These are phyloP conservation scores for Microsporum audouinii DNA, from an alignment of 2,329 filamentous ascomycete species.

Conservation along the genomic window DNA sequence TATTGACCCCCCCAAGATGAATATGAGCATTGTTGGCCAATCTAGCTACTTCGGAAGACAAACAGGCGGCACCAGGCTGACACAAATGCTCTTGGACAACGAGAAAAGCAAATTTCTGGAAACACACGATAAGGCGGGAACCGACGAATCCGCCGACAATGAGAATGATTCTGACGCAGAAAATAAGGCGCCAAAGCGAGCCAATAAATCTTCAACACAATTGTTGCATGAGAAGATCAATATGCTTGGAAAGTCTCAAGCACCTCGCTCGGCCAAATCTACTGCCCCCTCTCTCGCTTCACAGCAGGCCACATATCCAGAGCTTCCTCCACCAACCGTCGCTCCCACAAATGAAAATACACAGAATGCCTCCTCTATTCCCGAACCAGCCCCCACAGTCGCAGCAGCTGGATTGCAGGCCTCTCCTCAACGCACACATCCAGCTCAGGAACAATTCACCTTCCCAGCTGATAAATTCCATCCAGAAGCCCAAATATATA, in stretches of 20 bases:
- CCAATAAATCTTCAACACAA: constrained; percentile 89
- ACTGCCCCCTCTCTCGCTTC: constrained; percentile 22
- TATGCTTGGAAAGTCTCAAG: constrained; percentile 49
- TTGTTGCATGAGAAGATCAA: constrained; percentile 86
- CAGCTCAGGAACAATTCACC: background rate
- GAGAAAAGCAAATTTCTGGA: constrained; percentile 34
- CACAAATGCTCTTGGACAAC: constrained; percentile 22
- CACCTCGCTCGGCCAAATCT: constrained; percentile 36
- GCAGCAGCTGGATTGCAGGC: background rate
- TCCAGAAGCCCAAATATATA: background rate
- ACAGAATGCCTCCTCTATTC: constrained; percentile 17
- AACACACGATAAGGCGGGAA: constrained; percentile 40
- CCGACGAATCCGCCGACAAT: constrained; percentile 42
- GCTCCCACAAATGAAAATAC: constrained; percentile 4
- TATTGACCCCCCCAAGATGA: constrained; percentile 47
- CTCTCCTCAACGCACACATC: constrained; percentile 8
- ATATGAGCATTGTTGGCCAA: constrained; percentile 35
- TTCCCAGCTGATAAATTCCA: background rate
- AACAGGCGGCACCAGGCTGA: constrained; percentile 48
- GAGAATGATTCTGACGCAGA: constrained; percentile 38
- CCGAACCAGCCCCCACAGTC: constrained; percentile 34
- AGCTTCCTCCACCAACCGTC: constrained; percentile 19
- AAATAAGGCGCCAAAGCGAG: constrained; percentile 44
- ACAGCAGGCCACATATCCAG: constrained; percentile 29
- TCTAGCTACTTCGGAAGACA: constrained; percentile 63